Percentiles rank a stretch among this genome's conserved stretches.
These are phyloP conservation scores for Clarireedia monteithiana DNA, from an alignment of 2,329 filamentous ascomycete genomes.

Conservation along the genomic window DNA sequence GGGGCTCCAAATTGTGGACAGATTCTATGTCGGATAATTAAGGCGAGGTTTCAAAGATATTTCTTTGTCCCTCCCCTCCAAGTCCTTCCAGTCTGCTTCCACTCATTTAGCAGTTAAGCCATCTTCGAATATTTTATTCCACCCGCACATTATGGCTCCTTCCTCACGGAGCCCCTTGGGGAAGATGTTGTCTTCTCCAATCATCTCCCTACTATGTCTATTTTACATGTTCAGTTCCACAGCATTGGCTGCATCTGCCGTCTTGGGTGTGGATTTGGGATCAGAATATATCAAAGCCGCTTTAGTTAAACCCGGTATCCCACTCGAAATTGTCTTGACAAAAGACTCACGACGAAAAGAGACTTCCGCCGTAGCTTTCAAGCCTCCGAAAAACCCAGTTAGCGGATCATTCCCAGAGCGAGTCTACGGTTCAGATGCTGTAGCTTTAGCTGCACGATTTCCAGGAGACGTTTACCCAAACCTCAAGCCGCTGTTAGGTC, in stretches of 20 bases:
- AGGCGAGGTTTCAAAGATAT: conserved; percentile 19
- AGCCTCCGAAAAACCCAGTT: conserved; percentile 63
- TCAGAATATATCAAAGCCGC: conserved; percentile 96
- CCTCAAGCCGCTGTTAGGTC: conserved; percentile 81
- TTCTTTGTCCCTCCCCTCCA: neutral
- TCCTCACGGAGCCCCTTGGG: conserved; percentile 11
- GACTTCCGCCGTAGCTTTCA: conserved; percentile 83
- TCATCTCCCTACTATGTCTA: conserved; percentile 26
- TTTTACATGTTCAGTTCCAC: conserved; percentile 29
- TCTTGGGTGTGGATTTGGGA: conserved; percentile 87
- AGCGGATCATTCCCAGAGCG: conserved; percentile 73
- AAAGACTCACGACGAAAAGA: conserved; percentile 98
- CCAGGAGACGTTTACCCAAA: conserved; percentile 93
- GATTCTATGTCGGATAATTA: conserved; percentile 23
- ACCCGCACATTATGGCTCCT: conserved; percentile 22
- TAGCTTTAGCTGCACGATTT: conserved; percentile 79
- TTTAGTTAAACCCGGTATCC: conserved; percentile 92
- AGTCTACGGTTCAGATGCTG: conserved; percentile 84
- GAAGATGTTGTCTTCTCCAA: conserved; percentile 21
- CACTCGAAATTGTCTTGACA: conserved; percentile 93
- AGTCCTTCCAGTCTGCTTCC: conserved; percentile 17
- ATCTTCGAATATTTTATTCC: neutral
- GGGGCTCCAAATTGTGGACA: conserved; percentile 22
- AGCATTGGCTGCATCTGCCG: conserved; percentile 47
- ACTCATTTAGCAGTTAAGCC: conserved; percentile 23